Evolutionary conservation across 2,329 filamentous ascomycete species (phyloP).

Genomic region (Zarea fungicola): DNA sequence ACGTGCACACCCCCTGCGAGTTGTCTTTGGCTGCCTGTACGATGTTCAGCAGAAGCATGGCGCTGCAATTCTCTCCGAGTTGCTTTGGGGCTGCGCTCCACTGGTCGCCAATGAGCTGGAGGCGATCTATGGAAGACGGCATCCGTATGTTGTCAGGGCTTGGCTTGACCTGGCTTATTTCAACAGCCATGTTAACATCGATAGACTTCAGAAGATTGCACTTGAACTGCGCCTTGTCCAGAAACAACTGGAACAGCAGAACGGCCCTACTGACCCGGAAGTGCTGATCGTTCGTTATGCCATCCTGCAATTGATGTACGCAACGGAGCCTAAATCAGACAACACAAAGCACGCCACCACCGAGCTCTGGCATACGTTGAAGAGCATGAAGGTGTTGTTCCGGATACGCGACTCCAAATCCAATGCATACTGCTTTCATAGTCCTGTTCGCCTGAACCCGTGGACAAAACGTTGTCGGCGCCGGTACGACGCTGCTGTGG

Average conservation of each 20-base stretch:
- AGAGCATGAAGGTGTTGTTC: slow-evolving; percentile 30
- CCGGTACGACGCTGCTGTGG: slow-evolving; percentile 33
- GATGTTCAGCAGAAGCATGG: slow-evolving; percentile 42
- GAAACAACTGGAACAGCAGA: slow-evolving; percentile 30
- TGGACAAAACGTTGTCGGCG: slow-evolving; percentile 39
- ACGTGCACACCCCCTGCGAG: slow-evolving; percentile 36
- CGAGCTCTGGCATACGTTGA: slow-evolving; percentile 34
- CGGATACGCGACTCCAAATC: slow-evolving; percentile 32
- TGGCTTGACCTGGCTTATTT: slow-evolving; percentile 39
- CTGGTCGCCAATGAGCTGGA: slow-evolving; percentile 40
- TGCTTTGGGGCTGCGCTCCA: slow-evolving; percentile 37
- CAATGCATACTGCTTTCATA: slow-evolving; percentile 39
- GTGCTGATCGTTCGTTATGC: slow-evolving; percentile 36
- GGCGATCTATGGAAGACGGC: slow-evolving; percentile 37
- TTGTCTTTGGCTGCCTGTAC: slow-evolving; percentile 38
- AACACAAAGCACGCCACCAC: slow-evolving; percentile 30
- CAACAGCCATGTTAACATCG: slow-evolving; percentile 31
- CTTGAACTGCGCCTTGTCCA: slow-evolving; percentile 32
- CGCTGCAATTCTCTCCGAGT: slow-evolving; percentile 35
- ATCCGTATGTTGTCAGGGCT: slow-evolving; percentile 38
- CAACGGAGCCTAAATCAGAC: slow-evolving; percentile 28
- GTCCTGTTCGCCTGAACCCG: slow-evolving; percentile 38
- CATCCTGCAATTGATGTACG: slow-evolving; percentile 35
- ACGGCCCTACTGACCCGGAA: slow-evolving; percentile 29
- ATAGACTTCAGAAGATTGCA: slow-evolving; percentile 33